Base-by-base conservation (phyloP, 2,329 filamentous ascomycete genomes). In the Xylariaceae sp. region DNA sequence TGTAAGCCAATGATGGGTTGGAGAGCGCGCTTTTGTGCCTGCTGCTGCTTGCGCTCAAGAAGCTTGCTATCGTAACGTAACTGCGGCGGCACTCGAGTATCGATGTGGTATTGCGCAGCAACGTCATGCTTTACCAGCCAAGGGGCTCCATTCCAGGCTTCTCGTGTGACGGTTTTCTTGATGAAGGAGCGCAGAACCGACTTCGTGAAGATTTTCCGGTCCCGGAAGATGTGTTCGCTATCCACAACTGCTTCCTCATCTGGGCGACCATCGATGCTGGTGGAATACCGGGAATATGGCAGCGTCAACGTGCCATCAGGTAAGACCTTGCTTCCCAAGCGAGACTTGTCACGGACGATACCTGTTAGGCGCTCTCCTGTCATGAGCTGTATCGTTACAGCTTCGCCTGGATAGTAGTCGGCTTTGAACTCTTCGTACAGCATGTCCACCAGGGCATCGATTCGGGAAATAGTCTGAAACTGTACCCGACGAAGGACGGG, bases 131-230 rank as follows among this genome's bases (percentile, higher is more conserved):
- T 97, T 15, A 97, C 93, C 57, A 96, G 78, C 94, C 94, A 99
- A 0, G 94, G 93, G 0, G 94, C 94, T n/a, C 93, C 93, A 62
- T 87, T 93, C 91, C 92, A 97, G 3, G 91, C 85, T 70, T 97
- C 94, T 62, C 93, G 81, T 1, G 87, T 88, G n/a, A 97, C 88
- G 0, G 92, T 94, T 74, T 95, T 92, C 72, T 96, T 96, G 64
- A 99, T 90, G 66, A 97, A 99, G 4, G 92, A 91, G 39, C 93
- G 87, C 47, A 99, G 80, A 73, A 97, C 92, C 53, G 92, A 87
- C 75, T 99, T 97, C 34, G 93, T 97, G 72, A 97, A 99, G 51
- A 90, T 83, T 68, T 93, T 96, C 55, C 92, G 86, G 71, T 97
- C 92, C 63, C 94, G 88, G 63, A 84, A 88, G 58, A 97, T 87